phyloP scores from a whole-genome alignment of 768 basidiomycete genomes.

The Pleurotus giganteus region DNA sequence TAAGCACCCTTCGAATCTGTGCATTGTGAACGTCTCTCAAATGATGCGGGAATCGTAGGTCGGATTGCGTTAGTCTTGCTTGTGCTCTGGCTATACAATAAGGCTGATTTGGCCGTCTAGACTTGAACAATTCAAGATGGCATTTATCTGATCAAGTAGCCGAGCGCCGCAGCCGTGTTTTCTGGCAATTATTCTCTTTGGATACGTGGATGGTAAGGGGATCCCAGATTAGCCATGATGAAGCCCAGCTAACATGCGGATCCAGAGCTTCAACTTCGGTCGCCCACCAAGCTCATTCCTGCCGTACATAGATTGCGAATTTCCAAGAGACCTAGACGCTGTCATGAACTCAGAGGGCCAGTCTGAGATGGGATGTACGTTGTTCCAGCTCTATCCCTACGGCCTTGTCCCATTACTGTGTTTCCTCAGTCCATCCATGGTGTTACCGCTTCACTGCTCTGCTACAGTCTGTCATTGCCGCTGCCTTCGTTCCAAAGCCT shows the following conservation, averaged over 20 bases:
- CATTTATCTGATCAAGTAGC: slow-evolving; percentile 43
- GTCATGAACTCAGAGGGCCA: slow-evolving; percentile 29
- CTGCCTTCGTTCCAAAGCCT: slow-evolving; percentile 49
- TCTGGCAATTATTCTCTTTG: slow-evolving; percentile 66
- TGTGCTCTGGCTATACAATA: too few relatives aligned
- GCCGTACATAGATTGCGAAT: slow-evolving; percentile 53
- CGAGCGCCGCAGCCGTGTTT: slow-evolving; percentile 51
- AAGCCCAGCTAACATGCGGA: neutral
- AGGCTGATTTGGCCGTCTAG: slow-evolving; percentile 36
- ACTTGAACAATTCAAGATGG: slow-evolving; percentile 62
- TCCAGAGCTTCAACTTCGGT: slow-evolving; percentile 60
- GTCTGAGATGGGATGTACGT: slow-evolving; percentile 42
- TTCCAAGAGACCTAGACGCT: slow-evolving; percentile 46
- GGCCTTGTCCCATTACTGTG: neutral
- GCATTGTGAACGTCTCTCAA: neutral
- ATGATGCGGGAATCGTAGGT: slow-evolving; percentile 26
- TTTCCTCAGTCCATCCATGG: slow-evolving; percentile 50
- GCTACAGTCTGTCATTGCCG: slow-evolving; percentile 47
- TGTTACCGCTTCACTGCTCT: slow-evolving; percentile 51
- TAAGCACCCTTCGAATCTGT: slow-evolving; percentile 29
- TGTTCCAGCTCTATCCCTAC: neutral
- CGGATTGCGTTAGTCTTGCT: slow-evolving; percentile 49
- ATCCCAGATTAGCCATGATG: too few relatives aligned
- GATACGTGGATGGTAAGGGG: slow-evolving; percentile 59
- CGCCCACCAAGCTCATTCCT: slow-evolving; percentile 55